Evolutionary conservation across 306 rosid genomes (phyloP).

Genomic region (Rosa chinensis): DNA sequence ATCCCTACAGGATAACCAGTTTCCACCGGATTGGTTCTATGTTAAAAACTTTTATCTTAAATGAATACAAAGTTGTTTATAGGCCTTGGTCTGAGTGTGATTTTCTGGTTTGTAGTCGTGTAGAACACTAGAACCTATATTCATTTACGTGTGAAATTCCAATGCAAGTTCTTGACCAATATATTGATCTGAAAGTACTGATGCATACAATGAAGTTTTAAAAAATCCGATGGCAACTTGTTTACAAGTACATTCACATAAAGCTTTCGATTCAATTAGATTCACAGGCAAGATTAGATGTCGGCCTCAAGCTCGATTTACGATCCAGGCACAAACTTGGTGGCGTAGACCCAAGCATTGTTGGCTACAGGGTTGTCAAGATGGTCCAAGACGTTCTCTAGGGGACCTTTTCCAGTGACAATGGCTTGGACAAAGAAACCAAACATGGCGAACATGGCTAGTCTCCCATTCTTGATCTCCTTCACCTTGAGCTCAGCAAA

Average conservation of each 20-base stretch:
- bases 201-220: neutral
- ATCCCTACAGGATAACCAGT: neutral
- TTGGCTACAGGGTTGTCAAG: constrained; percentile 90
- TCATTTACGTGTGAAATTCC: neutral
- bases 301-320: constrained; percentile 22
- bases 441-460: constrained; percentile 96
- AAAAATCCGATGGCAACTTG: neutral
- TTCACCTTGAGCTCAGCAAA: constrained; percentile 90
- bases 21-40: neutral
- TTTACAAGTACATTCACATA: constrained; percentile 1
- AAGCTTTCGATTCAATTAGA: neutral
- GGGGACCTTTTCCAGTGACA: constrained; percentile 87
- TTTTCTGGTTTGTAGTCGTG: neutral
- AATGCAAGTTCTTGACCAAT: neutral
- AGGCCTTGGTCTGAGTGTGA: neutral
- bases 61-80: neutral
- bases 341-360: constrained; percentile 94
- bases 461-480: constrained; percentile 84
- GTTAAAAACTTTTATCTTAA: neutral
- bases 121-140: neutral
- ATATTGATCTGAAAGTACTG: neutral
- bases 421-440: constrained; percentile 98
- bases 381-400: constrained; percentile 88
- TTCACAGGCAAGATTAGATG: constrained; percentile 15
- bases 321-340: constrained; percentile 86